phyloP scores from a whole-genome alignment of 2,329 filamentous ascomycete species.

The Apiospora pterosperma region DNA sequence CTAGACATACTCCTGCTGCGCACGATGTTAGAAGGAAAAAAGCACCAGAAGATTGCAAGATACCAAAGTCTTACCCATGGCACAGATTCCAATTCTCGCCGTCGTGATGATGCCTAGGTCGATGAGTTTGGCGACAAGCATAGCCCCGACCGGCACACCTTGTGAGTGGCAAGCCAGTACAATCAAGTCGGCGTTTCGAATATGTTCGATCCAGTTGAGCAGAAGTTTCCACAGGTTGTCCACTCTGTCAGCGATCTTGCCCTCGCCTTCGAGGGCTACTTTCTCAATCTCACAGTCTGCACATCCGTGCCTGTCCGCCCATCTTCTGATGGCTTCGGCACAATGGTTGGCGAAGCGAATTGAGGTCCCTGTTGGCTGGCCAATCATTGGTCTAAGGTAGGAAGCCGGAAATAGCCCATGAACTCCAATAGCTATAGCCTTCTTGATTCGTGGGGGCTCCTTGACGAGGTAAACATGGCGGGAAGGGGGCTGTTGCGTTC shows the following conservation, averaged over 20 bases:
- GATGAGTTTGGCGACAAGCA: constrained; percentile 89
- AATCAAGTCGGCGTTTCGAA: constrained; percentile 83
- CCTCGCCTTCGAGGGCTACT: constrained; percentile 91
- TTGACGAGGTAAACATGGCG: constrained; percentile 72
- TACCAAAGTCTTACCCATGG: constrained; percentile 48
- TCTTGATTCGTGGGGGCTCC: constrained; percentile 70
- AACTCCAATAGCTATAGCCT: constrained; percentile 87
- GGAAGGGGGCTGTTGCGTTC: constrained; percentile 51
- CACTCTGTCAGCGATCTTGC: constrained; percentile 83
- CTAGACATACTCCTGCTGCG: constrained; percentile 82
- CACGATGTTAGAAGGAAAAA: background rate
- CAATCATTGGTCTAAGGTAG: constrained; percentile 83
- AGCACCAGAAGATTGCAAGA: background rate
- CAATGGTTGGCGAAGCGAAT: constrained; percentile 88
- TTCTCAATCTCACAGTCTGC: constrained; percentile 83
- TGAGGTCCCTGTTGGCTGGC: constrained; percentile 93
- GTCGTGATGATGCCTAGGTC: constrained; percentile 79
- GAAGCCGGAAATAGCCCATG: constrained; percentile 91
- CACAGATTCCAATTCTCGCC: constrained; percentile 80
- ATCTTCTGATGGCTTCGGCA: constrained; percentile 77
- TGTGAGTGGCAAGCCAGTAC: constrained; percentile 93
- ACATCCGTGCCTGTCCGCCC: constrained; percentile 72
- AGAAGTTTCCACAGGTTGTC: constrained; percentile 92
- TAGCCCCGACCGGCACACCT: constrained; percentile 88
- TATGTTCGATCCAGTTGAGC: constrained; percentile 90